These are phyloP conservation scores for Rhamnella rubrinervis DNA, from an alignment of 331 rosid species.

Conservation along the genomic window DNA sequence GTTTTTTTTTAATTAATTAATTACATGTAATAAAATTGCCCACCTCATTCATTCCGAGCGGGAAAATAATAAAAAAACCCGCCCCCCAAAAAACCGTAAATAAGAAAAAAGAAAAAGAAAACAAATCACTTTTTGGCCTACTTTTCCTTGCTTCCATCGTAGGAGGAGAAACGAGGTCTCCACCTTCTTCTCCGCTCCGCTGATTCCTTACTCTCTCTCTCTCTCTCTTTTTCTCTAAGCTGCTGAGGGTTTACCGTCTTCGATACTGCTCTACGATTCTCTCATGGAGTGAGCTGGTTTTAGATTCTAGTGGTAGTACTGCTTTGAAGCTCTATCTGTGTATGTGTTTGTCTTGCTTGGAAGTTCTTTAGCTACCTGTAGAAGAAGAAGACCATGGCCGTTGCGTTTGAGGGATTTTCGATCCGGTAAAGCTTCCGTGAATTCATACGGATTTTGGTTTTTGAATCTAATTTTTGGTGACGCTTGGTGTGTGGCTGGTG, in stretches of 20 bases:
- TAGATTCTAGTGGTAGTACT: background rate
- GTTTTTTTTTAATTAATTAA: too few species aligned
- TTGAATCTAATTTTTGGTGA: background rate
- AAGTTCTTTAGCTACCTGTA: background rate
- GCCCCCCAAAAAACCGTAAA: too few species aligned
- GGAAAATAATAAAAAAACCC: too few species aligned
- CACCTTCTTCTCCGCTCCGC: slow-evolving; percentile 4
- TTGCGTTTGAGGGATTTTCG: slow-evolving; percentile 65
- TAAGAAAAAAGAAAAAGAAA: background rate
- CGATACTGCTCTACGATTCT: background rate
- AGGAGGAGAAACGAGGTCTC: background rate
- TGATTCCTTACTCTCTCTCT: slow-evolving; percentile 16
- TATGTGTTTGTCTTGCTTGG: background rate
- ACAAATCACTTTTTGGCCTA: slow-evolving; percentile 4
- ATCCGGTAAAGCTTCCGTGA: slow-evolving; percentile 51
- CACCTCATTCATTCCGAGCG: too few species aligned
- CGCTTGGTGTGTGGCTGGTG: background rate
- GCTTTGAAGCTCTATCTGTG: background rate
- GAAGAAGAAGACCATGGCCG: slow-evolving; percentile 47
- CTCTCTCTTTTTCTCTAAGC: background rate
- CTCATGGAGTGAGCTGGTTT: background rate
- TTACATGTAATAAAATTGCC: background rate
- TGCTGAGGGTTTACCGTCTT: background rate
- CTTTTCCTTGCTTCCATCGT: too few species aligned
- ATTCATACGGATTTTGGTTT: background rate